Evolutionary conservation across 768 basidiomycete genomes (phyloP).

Genomic region (Calocybe cyanea): DNA sequence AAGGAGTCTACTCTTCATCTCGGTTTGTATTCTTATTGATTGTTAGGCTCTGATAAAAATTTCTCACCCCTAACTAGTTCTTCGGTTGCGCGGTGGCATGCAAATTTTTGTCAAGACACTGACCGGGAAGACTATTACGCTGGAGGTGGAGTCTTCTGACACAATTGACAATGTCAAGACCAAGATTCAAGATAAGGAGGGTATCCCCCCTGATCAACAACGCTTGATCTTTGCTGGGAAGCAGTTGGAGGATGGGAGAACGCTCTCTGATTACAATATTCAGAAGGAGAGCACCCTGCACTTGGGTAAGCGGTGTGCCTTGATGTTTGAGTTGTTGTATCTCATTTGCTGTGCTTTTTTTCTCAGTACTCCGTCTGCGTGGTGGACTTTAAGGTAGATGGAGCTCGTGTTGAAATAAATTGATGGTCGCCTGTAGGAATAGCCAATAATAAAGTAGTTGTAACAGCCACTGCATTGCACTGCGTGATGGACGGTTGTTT

Average conservation of each 20-base stretch:
- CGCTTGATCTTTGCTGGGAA: slow-evolving; percentile 19
- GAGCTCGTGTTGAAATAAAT: slow-evolving; percentile 3
- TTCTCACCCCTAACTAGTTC: no score
- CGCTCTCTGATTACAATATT: slow-evolving; percentile 19
- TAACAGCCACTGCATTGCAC: background rate
- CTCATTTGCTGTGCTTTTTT: slow-evolving; percentile 9
- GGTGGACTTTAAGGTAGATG: slow-evolving; percentile 29
- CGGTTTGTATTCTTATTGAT: slow-evolving; percentile 15
- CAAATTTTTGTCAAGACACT: slow-evolving; percentile 70
- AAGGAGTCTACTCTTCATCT: slow-evolving; percentile 72
- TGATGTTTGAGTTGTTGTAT: slow-evolving; percentile 3
- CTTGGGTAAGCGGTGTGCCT: slow-evolving; percentile 24
- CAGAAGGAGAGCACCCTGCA: slow-evolving; percentile 21
- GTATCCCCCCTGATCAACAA: slow-evolving; percentile 19
- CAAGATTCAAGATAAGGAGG: slow-evolving; percentile 20
- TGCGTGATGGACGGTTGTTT: slow-evolving; percentile 15
- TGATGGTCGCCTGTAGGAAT: no score
- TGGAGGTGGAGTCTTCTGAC: slow-evolving; percentile 18
- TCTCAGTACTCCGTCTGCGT: slow-evolving; percentile 37
- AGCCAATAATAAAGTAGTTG: slow-evolving; percentile 1
- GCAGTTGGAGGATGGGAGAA: slow-evolving; percentile 18
- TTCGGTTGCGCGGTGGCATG: slow-evolving; percentile 21
- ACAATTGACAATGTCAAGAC: slow-evolving; percentile 18
- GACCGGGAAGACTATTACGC: slow-evolving; percentile 31
- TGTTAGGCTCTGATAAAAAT: no score